Percentiles rank a stretch among this genome's conserved stretches.
Conservation (phyloP, 2,329 filamentous ascomycete species). For the Claviceps maximensis region DNA sequence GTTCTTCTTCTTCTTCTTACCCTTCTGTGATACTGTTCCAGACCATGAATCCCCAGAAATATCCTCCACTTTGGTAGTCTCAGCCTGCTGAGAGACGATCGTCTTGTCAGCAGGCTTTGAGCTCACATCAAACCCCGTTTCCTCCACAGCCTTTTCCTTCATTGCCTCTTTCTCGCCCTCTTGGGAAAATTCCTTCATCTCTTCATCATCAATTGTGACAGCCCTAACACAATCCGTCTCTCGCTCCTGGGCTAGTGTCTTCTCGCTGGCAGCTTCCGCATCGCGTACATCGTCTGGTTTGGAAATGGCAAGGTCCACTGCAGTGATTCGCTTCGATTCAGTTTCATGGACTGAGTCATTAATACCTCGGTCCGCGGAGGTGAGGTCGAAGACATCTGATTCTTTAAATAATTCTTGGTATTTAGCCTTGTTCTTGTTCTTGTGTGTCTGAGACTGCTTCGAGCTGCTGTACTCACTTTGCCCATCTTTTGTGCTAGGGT, state of each 20-base stretch:
- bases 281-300: not conserved
- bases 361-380: slow-evolving; percentile 4
- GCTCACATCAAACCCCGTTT: slow-evolving; percentile 7
- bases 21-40: slow-evolving; percentile 12
- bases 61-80: slow-evolving; percentile 4
- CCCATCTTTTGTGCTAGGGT: slow-evolving; percentile 17
- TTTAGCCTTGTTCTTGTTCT: slow-evolving; percentile 23
- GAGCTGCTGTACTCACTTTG: slow-evolving; percentile 17
- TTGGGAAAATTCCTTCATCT: slow-evolving; percentile 8
- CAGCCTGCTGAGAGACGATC: slow-evolving; percentile 5
- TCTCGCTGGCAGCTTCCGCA: slow-evolving; percentile 1
- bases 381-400: slow-evolving; percentile 16
- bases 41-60: slow-evolving; percentile 3
- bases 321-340: not conserved
- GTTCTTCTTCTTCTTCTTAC: slow-evolving; percentile 20
- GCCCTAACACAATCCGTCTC: slow-evolving; percentile 2
- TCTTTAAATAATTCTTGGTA: slow-evolving; percentile 14
- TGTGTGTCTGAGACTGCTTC: slow-evolving; percentile 17
- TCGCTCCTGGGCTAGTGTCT: not conserved
- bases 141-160: slow-evolving; percentile 7
- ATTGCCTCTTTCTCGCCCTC: slow-evolving; percentile 21
- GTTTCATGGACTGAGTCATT: not conserved
- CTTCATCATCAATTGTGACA: slow-evolving; percentile 5
- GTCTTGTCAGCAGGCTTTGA: slow-evolving; percentile 6
- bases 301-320: not conserved